Base-by-base conservation (phyloP, 129 eudicot species). In the Kitagawia praeruptora region DNA sequence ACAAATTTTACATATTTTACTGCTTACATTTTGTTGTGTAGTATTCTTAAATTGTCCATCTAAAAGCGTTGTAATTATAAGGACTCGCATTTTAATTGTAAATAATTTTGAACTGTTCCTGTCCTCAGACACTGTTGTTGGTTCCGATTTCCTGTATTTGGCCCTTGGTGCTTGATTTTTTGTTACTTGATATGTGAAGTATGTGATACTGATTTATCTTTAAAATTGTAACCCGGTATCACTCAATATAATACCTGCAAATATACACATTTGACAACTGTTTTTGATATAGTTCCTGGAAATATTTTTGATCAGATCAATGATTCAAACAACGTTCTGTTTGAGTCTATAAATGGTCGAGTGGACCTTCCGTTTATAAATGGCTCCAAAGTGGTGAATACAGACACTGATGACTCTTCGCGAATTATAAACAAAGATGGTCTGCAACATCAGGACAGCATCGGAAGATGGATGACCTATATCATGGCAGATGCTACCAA, bases 381-480 rank as follows among this genome's bases (percentile, higher is more conserved):
- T 54, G 80, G 74, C 77, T 78, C 88, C 37, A 77, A 82, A 41
- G 49, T 56, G 4, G 84, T 76, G 67, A 75, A 84, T 74, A 38
- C 41, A n/a, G 85, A 79, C 76, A 76, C 28, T 16, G 83, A 44
- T 75, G 79, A 83, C 81, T 63, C 83, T 46, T 82, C 77, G 56
- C 82, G 81, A 37, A 75, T 77, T 81, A 21, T 74, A 70, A 81
- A 54, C 53, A 82, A 81, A 46, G 89, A 87, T 81, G 83, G 83
- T 73, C 66, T 87, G 80, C 89, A 79, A 81, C 73, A 75, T 77
- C 90, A 87, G 76, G 96, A 92, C 86, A 90, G 93, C 82, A 89
- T 89, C 63, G 97, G 96, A 77, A 87, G 87, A 81, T 92, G 93
- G 97, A 87, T 91, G 87, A 85, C 89, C 83, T 81, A 80, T 81